A percentile compares a stretch with the other conserved stretches of the same genome.
Evolutionary conservation across 345 rosid genomes (phyloP).

Genomic region (Carallia pectinifolia): DNA sequence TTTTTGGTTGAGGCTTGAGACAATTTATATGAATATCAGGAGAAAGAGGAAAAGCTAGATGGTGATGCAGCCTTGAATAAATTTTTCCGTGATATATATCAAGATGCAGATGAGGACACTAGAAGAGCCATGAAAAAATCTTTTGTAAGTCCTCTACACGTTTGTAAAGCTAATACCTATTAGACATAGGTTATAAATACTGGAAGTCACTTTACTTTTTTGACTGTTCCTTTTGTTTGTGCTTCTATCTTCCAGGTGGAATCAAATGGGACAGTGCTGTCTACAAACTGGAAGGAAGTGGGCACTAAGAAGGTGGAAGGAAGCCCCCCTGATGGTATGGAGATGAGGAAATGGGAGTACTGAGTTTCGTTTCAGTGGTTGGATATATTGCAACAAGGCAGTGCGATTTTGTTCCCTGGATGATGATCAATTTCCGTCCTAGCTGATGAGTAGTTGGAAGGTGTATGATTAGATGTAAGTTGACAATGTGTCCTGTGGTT

Average conservation of each 20-base stretch:
- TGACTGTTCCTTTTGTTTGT: not conserved
- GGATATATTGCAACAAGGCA: not conserved
- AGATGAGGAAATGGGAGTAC: slow-evolving; percentile 74
- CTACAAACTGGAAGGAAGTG: slow-evolving; percentile 92
- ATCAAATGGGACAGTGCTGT: slow-evolving; percentile 78
- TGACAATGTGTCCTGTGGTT: not conserved
- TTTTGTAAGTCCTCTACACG: slow-evolving; percentile 54
- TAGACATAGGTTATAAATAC: not conserved
- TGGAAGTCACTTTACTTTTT: not conserved
- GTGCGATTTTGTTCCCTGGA: slow-evolving; percentile 7
- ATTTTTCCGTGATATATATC: slow-evolving; percentile 79
- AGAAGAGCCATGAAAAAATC: slow-evolving; percentile 96
- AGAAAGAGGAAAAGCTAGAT: slow-evolving; percentile 90
- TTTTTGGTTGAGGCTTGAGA: not conserved
- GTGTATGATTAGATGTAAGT: not conserved
- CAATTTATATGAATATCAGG: slow-evolving; percentile 42
- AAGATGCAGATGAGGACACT: slow-evolving; percentile 82
- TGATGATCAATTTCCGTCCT: not conserved
- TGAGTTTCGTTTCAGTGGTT: slow-evolving; percentile 6
- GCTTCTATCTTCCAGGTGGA: slow-evolving; percentile 45
- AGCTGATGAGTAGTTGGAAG: not conserved
- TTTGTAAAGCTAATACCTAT: not conserved
- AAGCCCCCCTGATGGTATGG: slow-evolving; percentile 79
- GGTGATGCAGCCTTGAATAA: slow-evolving; percentile 97
- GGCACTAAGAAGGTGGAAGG: slow-evolving; percentile 72